Evolutionary conservation across 2,329 filamentous ascomycete genomes (phyloP).

Genomic region (Penicillium fuscoglaucum): DNA sequence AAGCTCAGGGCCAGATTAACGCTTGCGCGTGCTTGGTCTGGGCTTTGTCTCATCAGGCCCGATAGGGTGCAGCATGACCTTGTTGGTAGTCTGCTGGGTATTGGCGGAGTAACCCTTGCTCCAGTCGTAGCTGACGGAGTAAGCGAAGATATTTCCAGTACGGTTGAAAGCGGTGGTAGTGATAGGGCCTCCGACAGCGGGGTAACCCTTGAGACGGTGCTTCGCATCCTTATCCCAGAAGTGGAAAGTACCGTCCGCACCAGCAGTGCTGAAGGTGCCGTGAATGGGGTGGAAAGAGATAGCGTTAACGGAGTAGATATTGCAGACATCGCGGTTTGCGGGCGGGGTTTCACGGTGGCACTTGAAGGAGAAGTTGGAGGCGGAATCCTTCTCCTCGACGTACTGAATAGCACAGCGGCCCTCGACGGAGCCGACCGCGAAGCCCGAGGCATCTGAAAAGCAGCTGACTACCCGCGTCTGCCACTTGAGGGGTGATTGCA

Average conservation of each 20-base stretch:
- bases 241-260: conserved; percentile 85
- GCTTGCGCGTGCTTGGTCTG: conserved; percentile 48
- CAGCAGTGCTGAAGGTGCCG: conserved; percentile 97
- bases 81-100: conserved; percentile 67
- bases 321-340: conserved; percentile 66
- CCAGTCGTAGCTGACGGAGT: conserved; percentile 96
- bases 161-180: conserved; percentile 88
- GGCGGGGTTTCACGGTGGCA: conserved; percentile 84
- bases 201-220: conserved; percentile 86
- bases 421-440: conserved; percentile 94
- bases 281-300: conserved; percentile 97
- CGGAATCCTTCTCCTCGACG: conserved; percentile 89
- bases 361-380: conserved; percentile 97
- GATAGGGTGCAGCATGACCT: conserved; percentile 83
- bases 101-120: conserved; percentile 92
- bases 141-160: conserved; percentile 79
- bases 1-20: conserved; percentile 27
- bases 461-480: conserved; percentile 94
- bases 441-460: conserved; percentile 87
- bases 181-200: conserved; percentile 80
- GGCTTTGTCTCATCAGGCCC: conserved; percentile 64
- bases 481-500: conserved; percentile 96
- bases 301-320: conserved; percentile 92
- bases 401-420: conserved; percentile 98
- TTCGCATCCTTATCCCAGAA: conserved; percentile 84